These are phyloP conservation scores for Chrysoporthe cubensis DNA, from an alignment of 2,329 filamentous ascomycete genomes.

Conservation along the genomic window DNA sequence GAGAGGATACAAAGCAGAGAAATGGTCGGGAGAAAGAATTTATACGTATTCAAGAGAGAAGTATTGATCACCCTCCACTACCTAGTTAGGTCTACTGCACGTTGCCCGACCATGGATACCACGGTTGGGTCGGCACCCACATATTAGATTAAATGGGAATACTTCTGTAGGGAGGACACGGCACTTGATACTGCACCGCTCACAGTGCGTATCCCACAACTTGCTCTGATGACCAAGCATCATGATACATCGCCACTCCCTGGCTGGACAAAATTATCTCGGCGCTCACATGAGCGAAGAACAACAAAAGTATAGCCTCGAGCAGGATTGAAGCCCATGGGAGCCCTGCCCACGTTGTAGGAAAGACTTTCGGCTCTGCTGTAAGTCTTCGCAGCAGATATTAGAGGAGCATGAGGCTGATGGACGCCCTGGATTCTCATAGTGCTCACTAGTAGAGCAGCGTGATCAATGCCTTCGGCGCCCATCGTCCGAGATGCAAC, in stretches of 20 bases:
- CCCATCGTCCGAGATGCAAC: constrained; percentile 13
- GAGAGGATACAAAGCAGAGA: background rate
- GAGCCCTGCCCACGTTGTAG: background rate
- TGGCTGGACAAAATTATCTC: too few species aligned
- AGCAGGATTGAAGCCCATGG: background rate
- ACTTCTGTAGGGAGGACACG: background rate
- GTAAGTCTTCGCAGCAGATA: background rate
- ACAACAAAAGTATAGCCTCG: background rate
- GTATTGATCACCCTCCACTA: background rate
- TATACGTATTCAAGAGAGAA: background rate
- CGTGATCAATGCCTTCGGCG: constrained; percentile 2
- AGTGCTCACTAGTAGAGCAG: background rate
- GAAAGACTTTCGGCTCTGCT: background rate
- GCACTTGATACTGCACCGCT: background rate
- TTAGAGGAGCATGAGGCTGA: background rate
- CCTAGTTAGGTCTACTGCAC: too few species aligned
- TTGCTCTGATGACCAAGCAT: background rate
- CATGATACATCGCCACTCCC: background rate
- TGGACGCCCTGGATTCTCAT: background rate
- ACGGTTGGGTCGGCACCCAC: background rate
- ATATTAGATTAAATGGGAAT: background rate
- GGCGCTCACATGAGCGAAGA: background rate
- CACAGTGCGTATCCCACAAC: background rate
- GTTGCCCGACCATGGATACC: background rate
- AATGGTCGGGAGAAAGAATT: background rate